Evolutionary conservation across 2,329 filamentous ascomycete species (phyloP).

Genomic region (Trichophyton mentagrophytes): DNA sequence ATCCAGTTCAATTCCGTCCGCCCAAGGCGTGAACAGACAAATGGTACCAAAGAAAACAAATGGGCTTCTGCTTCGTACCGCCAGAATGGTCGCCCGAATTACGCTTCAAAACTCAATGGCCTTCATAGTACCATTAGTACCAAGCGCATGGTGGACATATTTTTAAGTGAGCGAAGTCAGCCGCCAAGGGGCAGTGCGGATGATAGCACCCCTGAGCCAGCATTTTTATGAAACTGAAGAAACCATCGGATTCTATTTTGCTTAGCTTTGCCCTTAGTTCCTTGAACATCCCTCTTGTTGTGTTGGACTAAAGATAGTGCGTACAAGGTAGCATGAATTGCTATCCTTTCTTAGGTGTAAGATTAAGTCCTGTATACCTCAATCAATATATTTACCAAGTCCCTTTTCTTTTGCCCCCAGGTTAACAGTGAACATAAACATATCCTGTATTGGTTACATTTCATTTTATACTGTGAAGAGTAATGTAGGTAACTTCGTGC

Average conservation of each 20-base stretch:
- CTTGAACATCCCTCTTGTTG: background rate
- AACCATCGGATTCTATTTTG: background rate
- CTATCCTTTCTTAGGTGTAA: background rate
- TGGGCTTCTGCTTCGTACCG: background rate
- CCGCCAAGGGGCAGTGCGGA: conserved; percentile 7
- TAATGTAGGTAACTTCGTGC: background rate
- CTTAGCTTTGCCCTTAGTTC: background rate
- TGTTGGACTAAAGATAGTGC: background rate
- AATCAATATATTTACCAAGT: background rate
- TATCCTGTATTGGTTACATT: too few species aligned
- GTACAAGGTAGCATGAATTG: background rate
- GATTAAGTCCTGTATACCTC: background rate
- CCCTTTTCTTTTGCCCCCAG: too few species aligned
- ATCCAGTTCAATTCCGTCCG: conserved; percentile 9
- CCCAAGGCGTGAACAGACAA: conserved; percentile 4
- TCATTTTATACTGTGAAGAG: background rate
- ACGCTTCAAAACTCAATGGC: conserved; percentile 8
- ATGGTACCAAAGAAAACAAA: conserved; percentile 13
- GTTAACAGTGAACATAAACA: too few species aligned
- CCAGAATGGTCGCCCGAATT: background rate
- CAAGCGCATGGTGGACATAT: conserved; percentile 17
- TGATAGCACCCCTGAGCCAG: conserved; percentile 11
- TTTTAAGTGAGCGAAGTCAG: conserved; percentile 14
- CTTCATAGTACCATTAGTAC: conserved; percentile 14
- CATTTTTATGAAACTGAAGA: conserved; percentile 10